Conservation (phyloP, 2,329 filamentous ascomycete species). For the Helotiales sp. region DNA sequence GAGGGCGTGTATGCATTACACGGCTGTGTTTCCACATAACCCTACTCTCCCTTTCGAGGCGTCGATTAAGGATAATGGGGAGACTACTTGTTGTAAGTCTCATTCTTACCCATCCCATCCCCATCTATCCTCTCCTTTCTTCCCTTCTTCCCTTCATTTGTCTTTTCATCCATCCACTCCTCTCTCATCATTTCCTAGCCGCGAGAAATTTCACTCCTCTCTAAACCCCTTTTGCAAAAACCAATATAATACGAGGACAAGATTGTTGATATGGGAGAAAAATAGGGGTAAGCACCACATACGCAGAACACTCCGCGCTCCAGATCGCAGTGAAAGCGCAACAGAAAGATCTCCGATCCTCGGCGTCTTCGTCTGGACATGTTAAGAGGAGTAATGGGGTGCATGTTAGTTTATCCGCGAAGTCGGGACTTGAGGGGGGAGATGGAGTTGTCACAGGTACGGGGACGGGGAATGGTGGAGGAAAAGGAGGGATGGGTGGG, state of each 20-base stretch:
- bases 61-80: constrained; percentile 14
- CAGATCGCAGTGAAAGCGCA: not conserved
- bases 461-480: not conserved
- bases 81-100: constrained; percentile 19
- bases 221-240: too few species aligned
- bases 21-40: constrained; percentile 14
- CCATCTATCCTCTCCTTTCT: constrained; percentile 9
- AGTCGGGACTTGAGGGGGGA: not conserved
- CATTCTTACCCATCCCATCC: too few species aligned
- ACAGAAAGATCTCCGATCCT: too few species aligned
- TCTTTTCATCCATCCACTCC: not conserved
- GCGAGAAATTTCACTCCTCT: too few species aligned
- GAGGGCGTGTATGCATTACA: constrained; percentile 19
- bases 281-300: too few species aligned
- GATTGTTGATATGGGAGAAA: too few species aligned
- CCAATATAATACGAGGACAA: too few species aligned
- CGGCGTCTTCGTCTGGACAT: too few species aligned
- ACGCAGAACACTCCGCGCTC: not conserved
- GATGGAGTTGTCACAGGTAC: not conserved
- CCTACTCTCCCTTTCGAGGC: constrained; percentile 17
- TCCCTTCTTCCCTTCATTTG: too few species aligned
- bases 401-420: not conserved
- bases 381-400: not conserved
- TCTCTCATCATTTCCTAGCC: too few species aligned
- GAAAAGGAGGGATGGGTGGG: not conserved